Evolutionary conservation across 2,329 filamentous ascomycete genomes (phyloP).

Genomic region (Endocalyx cinctus): DNA sequence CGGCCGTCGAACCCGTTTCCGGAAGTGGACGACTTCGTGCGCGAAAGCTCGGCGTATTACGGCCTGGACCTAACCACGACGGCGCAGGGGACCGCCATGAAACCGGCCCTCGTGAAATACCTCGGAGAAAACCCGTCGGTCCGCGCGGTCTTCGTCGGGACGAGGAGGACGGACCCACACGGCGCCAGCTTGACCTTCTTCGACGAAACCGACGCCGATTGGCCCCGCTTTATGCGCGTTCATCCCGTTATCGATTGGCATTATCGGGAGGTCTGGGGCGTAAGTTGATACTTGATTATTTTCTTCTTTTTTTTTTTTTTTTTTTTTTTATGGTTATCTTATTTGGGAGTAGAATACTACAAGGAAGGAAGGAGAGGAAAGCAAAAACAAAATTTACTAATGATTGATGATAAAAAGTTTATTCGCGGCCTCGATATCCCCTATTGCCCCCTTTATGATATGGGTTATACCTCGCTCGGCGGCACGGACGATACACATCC

Average conservation of each 20-base stretch:
- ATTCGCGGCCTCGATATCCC: conserved; percentile 72
- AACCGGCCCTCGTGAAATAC: conserved; percentile 73
- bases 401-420: too few relatives aligned
- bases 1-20: conserved; percentile 78
- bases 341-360: too few relatives aligned
- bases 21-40: conserved; percentile 82
- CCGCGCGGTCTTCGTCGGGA: conserved; percentile 80
- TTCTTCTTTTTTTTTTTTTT: conserved; percentile 1
- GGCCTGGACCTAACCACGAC: conserved; percentile 73
- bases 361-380: too few relatives aligned
- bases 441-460: conserved; percentile 84
- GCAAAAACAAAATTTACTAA: too few relatives aligned
- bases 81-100: conserved; percentile 71
- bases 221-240: conserved; percentile 88
- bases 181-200: conserved; percentile 75
- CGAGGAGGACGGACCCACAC: conserved; percentile 87
- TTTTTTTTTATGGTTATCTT: too few relatives aligned
- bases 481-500: conserved; percentile 84
- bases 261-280: conserved; percentile 90
- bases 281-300: conserved; percentile 44
- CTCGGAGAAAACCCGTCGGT: conserved; percentile 60
- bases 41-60: conserved; percentile 60
- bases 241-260: conserved; percentile 98
- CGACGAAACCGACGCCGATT: conserved; percentile 80
- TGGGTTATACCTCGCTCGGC: conserved; percentile 86